Evolutionary conservation across 1,284 basidiomycete species (phyloP).

Genomic region (Tausonia pullulans): DNA sequence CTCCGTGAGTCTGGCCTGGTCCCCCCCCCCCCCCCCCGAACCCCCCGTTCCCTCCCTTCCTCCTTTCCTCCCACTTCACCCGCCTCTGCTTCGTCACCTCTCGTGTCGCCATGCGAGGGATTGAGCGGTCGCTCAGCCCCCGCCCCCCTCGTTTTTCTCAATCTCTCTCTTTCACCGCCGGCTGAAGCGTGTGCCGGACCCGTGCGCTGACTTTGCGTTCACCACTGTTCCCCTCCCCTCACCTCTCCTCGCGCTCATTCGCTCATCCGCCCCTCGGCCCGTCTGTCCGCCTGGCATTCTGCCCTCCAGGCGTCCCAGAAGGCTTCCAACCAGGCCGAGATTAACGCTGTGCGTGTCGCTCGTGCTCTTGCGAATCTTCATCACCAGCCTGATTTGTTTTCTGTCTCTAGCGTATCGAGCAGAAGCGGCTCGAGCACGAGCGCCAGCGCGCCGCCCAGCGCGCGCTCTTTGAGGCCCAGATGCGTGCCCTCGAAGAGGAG

Average conservation of each 20-base stretch:
- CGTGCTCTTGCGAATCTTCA: constrained; percentile 6
- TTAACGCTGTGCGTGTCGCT: constrained; percentile 53
- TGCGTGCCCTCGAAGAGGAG: constrained; percentile 79
- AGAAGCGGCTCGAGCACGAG: constrained; percentile 83
- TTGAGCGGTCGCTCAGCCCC: neutral
- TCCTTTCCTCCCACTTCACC: constrained; percentile 76
- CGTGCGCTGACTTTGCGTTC: constrained; percentile 18
- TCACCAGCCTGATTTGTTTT: constrained; percentile 6
- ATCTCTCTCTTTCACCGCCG: too few relatives aligned
- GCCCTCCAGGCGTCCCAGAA: constrained; percentile 55
- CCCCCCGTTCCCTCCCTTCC: constrained; percentile 62
- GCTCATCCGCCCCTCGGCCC: too few relatives aligned
- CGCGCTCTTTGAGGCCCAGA: constrained; percentile 84
- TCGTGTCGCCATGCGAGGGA: neutral
- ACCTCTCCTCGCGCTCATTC: neutral
- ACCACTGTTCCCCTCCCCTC: neutral
- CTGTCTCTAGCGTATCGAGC: constrained; percentile 58
- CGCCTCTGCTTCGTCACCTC: constrained; percentile 19
- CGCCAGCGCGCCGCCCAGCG: constrained; percentile 70
- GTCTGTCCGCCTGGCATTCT: neutral
- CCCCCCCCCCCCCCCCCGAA: neutral
- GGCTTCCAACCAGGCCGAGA: constrained; percentile 67
- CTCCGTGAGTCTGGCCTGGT: constrained; percentile 48
- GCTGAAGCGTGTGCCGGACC: too few relatives aligned
- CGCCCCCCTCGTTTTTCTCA: neutral